Percentiles rank a stretch among this genome's conserved stretches.
These are phyloP conservation scores for Yarrowia sp. DNA, from an alignment of 805 yeast species.

Conservation along the genomic window DNA sequence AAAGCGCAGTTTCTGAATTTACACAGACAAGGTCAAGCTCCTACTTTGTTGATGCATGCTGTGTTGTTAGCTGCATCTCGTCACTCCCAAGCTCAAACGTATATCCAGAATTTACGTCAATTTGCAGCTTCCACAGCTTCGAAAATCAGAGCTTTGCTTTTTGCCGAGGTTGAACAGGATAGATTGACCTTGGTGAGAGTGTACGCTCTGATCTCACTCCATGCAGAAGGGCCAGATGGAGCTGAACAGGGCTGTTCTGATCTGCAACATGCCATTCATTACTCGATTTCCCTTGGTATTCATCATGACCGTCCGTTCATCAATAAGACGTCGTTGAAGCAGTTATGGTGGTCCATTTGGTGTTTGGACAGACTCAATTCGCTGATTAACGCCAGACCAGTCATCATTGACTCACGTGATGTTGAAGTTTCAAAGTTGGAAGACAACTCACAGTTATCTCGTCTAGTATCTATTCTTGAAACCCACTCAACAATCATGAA, in stretches of 20 bases:
- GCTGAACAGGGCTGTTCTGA: slow-evolving; percentile 42
- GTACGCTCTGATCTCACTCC: slow-evolving; percentile 42
- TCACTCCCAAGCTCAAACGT: slow-evolving; percentile 41
- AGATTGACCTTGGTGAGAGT: slow-evolving; percentile 42
- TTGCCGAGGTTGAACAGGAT: slow-evolving; percentile 44
- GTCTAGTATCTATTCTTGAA: slow-evolving; percentile 34
- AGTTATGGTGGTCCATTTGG: slow-evolving; percentile 45
- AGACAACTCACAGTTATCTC: slow-evolving; percentile 38
- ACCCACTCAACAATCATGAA: background rate
- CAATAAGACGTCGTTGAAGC: slow-evolving; percentile 37
- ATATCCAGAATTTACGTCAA: slow-evolving; percentile 38
- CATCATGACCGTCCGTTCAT: slow-evolving; percentile 43
- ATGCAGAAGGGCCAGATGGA: slow-evolving; percentile 44
- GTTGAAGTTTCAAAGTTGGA: slow-evolving; percentile 38
- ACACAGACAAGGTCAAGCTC: slow-evolving; percentile 42
- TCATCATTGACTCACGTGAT: slow-evolving; percentile 43
- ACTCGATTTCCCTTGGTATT: slow-evolving; percentile 43
- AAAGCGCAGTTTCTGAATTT: slow-evolving; percentile 43
- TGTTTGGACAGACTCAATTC: slow-evolving; percentile 44
- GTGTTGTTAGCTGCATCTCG: slow-evolving; percentile 46
- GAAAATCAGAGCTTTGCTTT: slow-evolving; percentile 42
- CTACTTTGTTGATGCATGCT: slow-evolving; percentile 44
- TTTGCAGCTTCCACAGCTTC: slow-evolving; percentile 39
- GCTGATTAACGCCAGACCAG: slow-evolving; percentile 43
- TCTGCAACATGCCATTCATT: slow-evolving; percentile 42